Base-by-base conservation (phyloP, 495 filamentous ascomycete genomes). In the Penicillium fimorum region DNA sequence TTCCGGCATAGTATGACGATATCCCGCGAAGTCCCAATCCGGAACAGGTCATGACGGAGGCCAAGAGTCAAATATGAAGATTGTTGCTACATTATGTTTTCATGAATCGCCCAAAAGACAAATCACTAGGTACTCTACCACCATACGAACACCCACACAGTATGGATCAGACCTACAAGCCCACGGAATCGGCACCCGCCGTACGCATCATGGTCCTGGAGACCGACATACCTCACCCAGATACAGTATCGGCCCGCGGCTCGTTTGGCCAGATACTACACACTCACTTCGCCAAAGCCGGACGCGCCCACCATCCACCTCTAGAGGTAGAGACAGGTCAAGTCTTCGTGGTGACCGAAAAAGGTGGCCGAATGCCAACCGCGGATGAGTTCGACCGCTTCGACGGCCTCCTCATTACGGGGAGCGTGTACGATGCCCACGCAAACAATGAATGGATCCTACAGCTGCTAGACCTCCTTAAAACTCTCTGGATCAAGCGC, bases 131-230 rank as follows among this genome's bases (percentile, higher is more conserved):
- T 27, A 0, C 5, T 27, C 6, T 27, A 27, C 25, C 25, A 27
- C 25, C 25, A 27, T 27, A 27, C 25, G 2, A 27, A 27, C 6
- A 27, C 6, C 25, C 11, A 32, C 43, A 43, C 50, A 58, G 12
- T 17, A 60, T 60, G 61, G 61, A 64, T 44, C 54, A 60, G 15
- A 64, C 57, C 38, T 60, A 43, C 54, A 55, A 55, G 38, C 61
- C 61, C 41, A 55, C 49, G 4, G 43, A 53, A 12, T 47, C 57
- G 46, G 61, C 57, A 5, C 54, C 54, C 18, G 47, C 60, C 17
- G 40, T 64, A 20, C 62, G 62, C 50, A 50, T 64, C 25, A 61
- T 64, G 62, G 62, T 64, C 52, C 58, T 64, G 3, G 62, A 64
- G 46, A 64, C 62, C 58, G 62, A 64, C 58, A 53, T 22, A 9